phyloP scores from a whole-genome alignment of 1,139 yeast genomes.

The Suhomyces bokatorum region DNA sequence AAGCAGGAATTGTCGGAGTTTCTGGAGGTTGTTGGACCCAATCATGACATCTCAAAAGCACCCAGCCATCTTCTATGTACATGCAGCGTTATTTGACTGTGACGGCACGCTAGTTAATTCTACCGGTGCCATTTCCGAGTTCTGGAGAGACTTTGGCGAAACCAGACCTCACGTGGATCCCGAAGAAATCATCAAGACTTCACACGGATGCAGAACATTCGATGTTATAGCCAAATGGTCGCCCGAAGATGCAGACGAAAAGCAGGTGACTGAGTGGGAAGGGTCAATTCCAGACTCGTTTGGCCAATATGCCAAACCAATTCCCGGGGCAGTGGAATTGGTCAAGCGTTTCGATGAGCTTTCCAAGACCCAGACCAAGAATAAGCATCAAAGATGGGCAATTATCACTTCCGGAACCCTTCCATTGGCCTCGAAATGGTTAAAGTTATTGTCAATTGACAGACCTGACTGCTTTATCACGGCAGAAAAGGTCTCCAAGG shows the following conservation, averaged over 20 bases:
- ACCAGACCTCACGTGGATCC: conserved; percentile 71
- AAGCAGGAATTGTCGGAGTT: no score
- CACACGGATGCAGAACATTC: conserved; percentile 81
- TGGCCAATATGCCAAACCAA: conserved; percentile 70
- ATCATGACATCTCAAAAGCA: conserved; percentile 24
- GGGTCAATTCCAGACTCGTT: conserved; percentile 70
- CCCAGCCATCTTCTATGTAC: conserved; percentile 47
- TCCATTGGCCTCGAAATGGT: conserved; percentile 78
- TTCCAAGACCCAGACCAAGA: conserved; percentile 42
- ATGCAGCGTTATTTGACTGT: conserved; percentile 69
- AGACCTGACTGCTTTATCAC: conserved; percentile 75
- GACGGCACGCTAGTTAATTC: conserved; percentile 86
- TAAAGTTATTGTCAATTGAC: conserved; percentile 59
- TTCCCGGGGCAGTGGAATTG: conserved; percentile 70
- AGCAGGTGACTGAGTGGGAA: conserved; percentile 68
- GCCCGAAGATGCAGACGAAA: conserved; percentile 68
- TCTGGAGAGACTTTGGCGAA: conserved; percentile 74
- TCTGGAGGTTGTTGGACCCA: background rate
- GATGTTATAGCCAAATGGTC: conserved; percentile 76
- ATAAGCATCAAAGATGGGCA: conserved; percentile 63
- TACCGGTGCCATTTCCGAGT: conserved; percentile 77
- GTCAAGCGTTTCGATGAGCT: conserved; percentile 52
- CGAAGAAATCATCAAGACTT: conserved; percentile 65
- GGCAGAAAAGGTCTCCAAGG: conserved; percentile 72
- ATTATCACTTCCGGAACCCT: conserved; percentile 82